phyloP scores from a whole-genome alignment of 2,329 filamentous ascomycete genomes.

The Fusarium illudens region DNA sequence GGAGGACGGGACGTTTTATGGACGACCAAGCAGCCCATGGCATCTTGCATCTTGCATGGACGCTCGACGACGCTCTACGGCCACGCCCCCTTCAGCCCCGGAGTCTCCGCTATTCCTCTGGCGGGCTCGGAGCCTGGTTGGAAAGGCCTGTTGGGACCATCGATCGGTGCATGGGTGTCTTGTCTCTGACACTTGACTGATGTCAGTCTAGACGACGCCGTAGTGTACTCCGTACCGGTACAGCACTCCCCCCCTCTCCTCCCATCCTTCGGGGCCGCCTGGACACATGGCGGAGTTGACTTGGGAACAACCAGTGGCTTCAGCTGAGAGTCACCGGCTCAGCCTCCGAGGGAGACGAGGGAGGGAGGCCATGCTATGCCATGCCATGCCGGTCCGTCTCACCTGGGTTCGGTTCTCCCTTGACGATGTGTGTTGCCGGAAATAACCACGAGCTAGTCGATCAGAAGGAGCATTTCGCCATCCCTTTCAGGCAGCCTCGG shows the following conservation, averaged over 20 bases:
- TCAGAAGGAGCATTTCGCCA: neutral
- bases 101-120: constrained; percentile 22
- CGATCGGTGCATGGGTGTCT: constrained; percentile 15
- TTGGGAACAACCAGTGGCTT: neutral
- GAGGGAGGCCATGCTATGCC: too few relatives aligned
- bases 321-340: neutral
- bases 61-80: constrained; percentile 16
- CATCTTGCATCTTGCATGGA: constrained; percentile 26
- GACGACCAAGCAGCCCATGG: constrained; percentile 4
- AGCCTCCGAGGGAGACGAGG: neutral
- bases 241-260: neutral
- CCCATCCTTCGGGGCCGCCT: neutral
- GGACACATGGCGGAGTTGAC: neutral
- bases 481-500: neutral
- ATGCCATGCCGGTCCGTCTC: neutral
- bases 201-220: constrained; percentile 13
- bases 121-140: constrained; percentile 15
- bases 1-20: constrained; percentile 36
- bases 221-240: constrained; percentile 6
- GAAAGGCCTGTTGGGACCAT: constrained; percentile 26
- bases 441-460: neutral
- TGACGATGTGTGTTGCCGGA: neutral
- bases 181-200: constrained; percentile 21
- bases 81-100: constrained; percentile 29
- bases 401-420: neutral